Evolutionary conservation across 805 yeast genomes (phyloP).

Genomic region (Candida piceae): DNA sequence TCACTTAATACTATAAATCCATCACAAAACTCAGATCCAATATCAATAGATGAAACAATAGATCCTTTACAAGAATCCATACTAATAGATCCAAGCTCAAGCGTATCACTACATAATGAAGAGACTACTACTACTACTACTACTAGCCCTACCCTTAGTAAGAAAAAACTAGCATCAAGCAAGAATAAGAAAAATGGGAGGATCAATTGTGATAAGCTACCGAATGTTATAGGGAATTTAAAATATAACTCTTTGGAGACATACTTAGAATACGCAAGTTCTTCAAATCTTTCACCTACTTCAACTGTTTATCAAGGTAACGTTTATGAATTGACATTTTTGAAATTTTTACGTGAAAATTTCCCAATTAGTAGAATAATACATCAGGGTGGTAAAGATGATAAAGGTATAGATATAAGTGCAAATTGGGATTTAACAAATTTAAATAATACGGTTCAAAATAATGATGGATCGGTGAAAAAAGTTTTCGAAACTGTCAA

Average conservation of each 20-base stretch:
- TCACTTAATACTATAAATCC: not conserved
- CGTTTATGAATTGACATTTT: slow-evolving; percentile 45
- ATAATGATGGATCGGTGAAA: slow-evolving; percentile 2
- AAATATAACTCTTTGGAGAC: slow-evolving; percentile 30
- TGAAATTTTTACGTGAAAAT: slow-evolving; percentile 33
- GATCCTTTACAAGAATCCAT: too few relatives aligned
- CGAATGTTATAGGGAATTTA: slow-evolving; percentile 11
- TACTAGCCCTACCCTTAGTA: too few relatives aligned
- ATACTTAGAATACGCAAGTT: slow-evolving; percentile 29
- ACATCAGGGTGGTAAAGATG: slow-evolving; percentile 52
- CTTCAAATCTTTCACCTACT: slow-evolving; percentile 35
- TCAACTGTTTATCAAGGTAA: slow-evolving; percentile 52
- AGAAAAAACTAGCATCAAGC: too few relatives aligned
- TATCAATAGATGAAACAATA: too few relatives aligned
- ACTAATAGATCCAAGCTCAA: too few relatives aligned
- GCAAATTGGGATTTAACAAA: slow-evolving; percentile 44
- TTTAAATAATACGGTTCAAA: slow-evolving; percentile 1
- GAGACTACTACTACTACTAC: not conserved
- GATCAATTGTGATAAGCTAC: not conserved
- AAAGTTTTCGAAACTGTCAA: slow-evolving; percentile 19
- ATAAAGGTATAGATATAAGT: slow-evolving; percentile 51
- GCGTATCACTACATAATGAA: too few relatives aligned
- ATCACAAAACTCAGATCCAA: too few relatives aligned
- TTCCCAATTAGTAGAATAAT: slow-evolving; percentile 34
- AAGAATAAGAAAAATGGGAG: not conserved